phyloP scores from a whole-genome alignment of 1,284 basidiomycete species.

The Malassezia slooffiae region DNA sequence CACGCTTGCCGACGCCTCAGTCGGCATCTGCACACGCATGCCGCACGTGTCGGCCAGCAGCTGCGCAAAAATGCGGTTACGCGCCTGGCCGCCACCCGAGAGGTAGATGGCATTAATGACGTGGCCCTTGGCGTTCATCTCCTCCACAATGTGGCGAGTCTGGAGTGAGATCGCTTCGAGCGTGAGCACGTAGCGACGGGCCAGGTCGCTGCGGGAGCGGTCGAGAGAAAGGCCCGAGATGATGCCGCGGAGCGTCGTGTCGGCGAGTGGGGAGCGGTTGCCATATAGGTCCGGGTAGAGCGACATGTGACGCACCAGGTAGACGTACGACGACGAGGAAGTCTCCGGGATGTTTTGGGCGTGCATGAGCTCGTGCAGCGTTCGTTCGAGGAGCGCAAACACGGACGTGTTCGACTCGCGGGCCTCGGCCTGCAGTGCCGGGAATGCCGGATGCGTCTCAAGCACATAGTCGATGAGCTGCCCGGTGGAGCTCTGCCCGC shows the following conservation, averaged over 20 bases:
- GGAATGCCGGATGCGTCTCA: constrained; percentile 76
- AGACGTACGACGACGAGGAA: constrained; percentile 50
- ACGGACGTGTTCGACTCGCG: constrained; percentile 49
- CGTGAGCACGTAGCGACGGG: constrained; percentile 78
- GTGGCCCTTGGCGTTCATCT: constrained; percentile 79
- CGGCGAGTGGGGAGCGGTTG: constrained; percentile 90
- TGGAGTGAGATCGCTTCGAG: constrained; percentile 90
- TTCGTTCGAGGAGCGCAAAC: constrained; percentile 60
- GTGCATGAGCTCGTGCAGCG: constrained; percentile 61
- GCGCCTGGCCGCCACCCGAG: constrained; percentile 51
- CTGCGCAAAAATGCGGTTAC: constrained; percentile 40
- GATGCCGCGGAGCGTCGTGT: constrained; percentile 81
- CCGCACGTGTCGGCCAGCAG: constrained; percentile 75
- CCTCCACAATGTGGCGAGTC: constrained; percentile 84
- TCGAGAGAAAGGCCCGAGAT: constrained; percentile 78
- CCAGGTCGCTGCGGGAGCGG: constrained; percentile 65
- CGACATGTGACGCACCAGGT: constrained; percentile 73
- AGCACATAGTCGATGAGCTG: constrained; percentile 94
- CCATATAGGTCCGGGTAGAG: constrained; percentile 79
- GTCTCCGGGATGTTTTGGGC: constrained; percentile 28
- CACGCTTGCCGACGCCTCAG: constrained; percentile 66
- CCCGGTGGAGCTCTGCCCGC: constrained; percentile 95
- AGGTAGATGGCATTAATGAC: constrained; percentile 76
- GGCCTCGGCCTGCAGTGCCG: constrained; percentile 55
- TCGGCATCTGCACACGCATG: constrained; percentile 72